phyloP scores from a whole-genome alignment of 441 rosid species.

The Theobroma grandiflorum region DNA sequence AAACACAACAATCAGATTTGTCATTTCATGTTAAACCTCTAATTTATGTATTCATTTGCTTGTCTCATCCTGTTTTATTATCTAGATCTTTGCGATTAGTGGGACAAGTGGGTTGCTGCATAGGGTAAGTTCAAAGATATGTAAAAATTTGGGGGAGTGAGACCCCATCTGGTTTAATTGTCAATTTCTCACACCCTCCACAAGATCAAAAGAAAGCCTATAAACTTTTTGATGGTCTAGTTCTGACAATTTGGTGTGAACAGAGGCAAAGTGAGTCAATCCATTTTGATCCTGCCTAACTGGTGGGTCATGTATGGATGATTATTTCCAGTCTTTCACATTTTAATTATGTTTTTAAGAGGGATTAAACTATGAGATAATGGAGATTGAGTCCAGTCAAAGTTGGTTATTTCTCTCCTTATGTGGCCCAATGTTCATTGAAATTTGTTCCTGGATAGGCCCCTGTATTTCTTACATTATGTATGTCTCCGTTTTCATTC shows the following conservation, averaged over 20 bases:
- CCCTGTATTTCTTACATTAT: background rate
- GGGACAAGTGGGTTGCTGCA: background rate
- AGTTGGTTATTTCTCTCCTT: background rate
- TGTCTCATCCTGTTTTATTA: slow-evolving; percentile 24
- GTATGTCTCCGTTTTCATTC: background rate
- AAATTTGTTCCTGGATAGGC: background rate
- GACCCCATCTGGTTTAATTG: background rate
- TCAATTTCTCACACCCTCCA: background rate
- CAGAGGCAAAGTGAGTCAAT: background rate
- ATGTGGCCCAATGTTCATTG: slow-evolving; percentile 9
- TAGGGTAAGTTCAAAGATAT: background rate
- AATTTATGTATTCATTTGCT: slow-evolving; percentile 6
- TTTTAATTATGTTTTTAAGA: slow-evolving; percentile 19
- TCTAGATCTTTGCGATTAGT: background rate
- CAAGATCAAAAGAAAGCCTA: background rate
- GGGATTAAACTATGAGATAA: slow-evolving; percentile 18
- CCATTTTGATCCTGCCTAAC: slow-evolving; percentile 27
- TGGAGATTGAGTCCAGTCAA: background rate
- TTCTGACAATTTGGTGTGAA: background rate
- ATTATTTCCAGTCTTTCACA: background rate
- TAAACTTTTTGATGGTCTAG: background rate
- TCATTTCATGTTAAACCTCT: slow-evolving; percentile 11
- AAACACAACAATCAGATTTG: background rate
- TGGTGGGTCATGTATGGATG: slow-evolving; percentile 21
- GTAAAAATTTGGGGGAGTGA: background rate